Base-by-base conservation (phyloP, 331 rosid species). In the Telfairia occidentalis region DNA sequence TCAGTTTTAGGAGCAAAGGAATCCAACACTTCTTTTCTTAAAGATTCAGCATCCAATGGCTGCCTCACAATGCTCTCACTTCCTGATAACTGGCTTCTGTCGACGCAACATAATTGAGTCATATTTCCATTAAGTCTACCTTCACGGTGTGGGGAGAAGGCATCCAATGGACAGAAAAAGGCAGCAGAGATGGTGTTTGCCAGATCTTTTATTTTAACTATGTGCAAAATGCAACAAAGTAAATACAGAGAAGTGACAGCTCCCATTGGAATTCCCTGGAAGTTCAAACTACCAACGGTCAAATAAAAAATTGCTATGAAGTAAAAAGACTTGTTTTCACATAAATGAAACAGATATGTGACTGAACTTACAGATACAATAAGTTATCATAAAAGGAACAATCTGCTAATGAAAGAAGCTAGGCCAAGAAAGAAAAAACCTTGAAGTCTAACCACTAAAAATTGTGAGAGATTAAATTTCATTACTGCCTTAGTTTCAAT, bases 171-270 rank as follows among this genome's bases (percentile, higher is more conserved):
- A 82, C 77, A 89, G 76, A 87, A 88, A 79, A 92, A 87, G 74
- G 97, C 85, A 72, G 95, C 95, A 82, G 92, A 89, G 75, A 90
- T 81, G 24, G 88, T 86, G 81, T 88, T 92, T 71, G 97, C 90
- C 76, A 92, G 80, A 84, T 92, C 97, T 85, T 92, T 92, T 78
- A 88, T 82, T 83, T 90, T 92, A 80, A 92, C 90, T 7, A 90
- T 87, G 85, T 83, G 85, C 91, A 92, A 71, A 82, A 90, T 87
- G 87, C 92, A 88, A 78, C 95, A 92, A 77, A 92, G 88, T 70
- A 92, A 84, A 84, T 88, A 92, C 61, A 92, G 86, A 83, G 96
- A 84, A 71, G 89, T 86, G 83, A 83, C 88, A 73, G 82, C 86
- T 53, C 85, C 89, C 74, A 85, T 79, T 83, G 78, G 87, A 76